Evolutionary conservation across 352 stramenopile species (phyloP).

Genomic region (Pythium plurisporium): DNA sequence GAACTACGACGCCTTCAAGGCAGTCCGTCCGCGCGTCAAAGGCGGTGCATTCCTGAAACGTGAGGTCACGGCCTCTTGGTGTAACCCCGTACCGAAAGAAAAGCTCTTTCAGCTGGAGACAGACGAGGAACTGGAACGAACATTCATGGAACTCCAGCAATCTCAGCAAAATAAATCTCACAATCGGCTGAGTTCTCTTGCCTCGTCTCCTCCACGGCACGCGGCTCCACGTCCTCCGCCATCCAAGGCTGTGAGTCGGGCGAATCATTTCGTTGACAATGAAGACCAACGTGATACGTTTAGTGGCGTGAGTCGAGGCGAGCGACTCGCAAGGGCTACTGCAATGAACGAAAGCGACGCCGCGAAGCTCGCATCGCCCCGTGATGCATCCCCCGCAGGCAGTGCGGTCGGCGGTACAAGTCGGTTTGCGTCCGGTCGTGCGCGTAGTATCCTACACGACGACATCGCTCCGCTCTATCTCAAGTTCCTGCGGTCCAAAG

Average conservation of each 20-base stretch:
- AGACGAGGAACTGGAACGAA: constrained; percentile 22
- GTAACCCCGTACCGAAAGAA: constrained; percentile 50
- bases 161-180: neutral
- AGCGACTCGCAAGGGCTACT: neutral
- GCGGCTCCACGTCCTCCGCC: neutral
- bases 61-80: constrained; percentile 69
- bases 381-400: neutral
- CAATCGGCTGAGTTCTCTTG: constrained; percentile 3
- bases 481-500: constrained; percentile 68
- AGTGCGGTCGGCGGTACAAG: neutral
- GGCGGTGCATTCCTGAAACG: constrained; percentile 50
- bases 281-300: neutral
- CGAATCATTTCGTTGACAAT: no score
- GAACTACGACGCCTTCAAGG: constrained; percentile 63
- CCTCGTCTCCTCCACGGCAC: neutral
- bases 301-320: constrained; percentile 1
- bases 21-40: constrained; percentile 41
- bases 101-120: constrained; percentile 11
- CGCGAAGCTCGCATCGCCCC: constrained; percentile 2
- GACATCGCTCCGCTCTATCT: constrained; percentile 70
- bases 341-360: neutral
- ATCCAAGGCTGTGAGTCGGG: neutral
- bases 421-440: neutral
- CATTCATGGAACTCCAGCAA: constrained; percentile 14
- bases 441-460: constrained; percentile 59